Evolutionary conservation across 2,329 filamentous ascomycete species (phyloP).

Genomic region (Fusarium mexicanum): DNA sequence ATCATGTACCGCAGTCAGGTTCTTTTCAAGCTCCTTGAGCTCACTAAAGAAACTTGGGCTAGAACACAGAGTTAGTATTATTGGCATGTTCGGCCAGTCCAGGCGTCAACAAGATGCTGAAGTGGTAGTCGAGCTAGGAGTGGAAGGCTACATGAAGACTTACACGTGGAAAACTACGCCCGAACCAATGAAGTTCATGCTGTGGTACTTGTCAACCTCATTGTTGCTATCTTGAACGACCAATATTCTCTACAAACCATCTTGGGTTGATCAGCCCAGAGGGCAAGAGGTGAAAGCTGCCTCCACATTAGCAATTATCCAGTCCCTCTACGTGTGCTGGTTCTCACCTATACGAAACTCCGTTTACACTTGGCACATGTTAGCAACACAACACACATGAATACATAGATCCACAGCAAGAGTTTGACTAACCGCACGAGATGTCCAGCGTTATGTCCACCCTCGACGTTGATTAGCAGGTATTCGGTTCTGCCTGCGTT

Average conservation of each 20-base stretch:
- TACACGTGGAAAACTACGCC: not conserved
- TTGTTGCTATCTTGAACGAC: not conserved
- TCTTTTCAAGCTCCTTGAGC: not conserved
- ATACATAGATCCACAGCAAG: not conserved
- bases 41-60: not conserved
- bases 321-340: not conserved
- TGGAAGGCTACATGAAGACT: not conserved
- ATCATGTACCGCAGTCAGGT: not conserved
- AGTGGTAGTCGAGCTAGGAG: not conserved
- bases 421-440: not conserved
- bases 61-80: not conserved
- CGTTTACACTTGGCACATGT: not conserved
- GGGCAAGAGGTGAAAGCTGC: not conserved
- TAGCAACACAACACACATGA: not conserved
- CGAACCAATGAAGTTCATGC: not conserved
- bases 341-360: not conserved
- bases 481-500: not conserved
- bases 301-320: not conserved
- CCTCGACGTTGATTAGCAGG: not conserved
- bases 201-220: not conserved
- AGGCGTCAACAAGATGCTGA: not conserved
- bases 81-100: not conserved
- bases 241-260: not conserved
- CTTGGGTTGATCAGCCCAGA: not conserved
- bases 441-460: not conserved